Base-by-base conservation (phyloP, 2,329 filamentous ascomycete species). In the Penicillium sp. region DNA sequence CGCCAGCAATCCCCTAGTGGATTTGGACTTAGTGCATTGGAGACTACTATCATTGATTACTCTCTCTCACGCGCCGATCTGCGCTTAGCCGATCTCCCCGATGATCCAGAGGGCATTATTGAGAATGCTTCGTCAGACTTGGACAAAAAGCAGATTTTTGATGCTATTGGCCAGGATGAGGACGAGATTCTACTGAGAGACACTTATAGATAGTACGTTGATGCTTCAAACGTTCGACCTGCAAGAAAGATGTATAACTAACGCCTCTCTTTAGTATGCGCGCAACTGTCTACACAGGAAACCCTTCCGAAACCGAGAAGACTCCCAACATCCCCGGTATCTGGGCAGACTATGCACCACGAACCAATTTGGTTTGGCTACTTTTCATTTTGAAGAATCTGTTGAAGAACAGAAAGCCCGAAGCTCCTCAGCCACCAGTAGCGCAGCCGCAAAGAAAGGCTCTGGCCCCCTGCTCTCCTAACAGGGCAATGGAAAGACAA, bases 1-100 rank as follows among this genome's bases (percentile, higher is more conserved):
- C 61, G 66, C 21, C 64, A 71, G 13, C 59, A 67, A n/a, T 71
- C 71, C 19, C 67, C 70, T 2, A 72, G 79, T 56, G 74, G 74
- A 21, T 74, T 87, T 24, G 79, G 80, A 2, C 78, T 84, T 55
- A 84, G 83, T 14, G 76, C 77, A 1, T 71, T 88, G 4, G 82
- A 86, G 62, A 84, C 84, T 1, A 88, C 86, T 0, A 80, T 89
- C 24, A 89, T 89, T 62, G 86, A 89, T 69, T 89, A 88, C 70
- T 88, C 86, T 1, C 79, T 88, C 35, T 87, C 85, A 1, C 82
- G 86, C n/a, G 84, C 84, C 2, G 78, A 81, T 24, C 74, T 87
- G 56, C 52, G 65, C 8, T 45, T 64, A 10, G 63, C 59, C 4
- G 65, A 70, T 49, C 37, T 63, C 9, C 63, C 60, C 10, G 64